These are phyloP conservation scores for Tetrapisispora namnaoensis DNA, from an alignment of 805 yeast genomes.

Conservation along the genomic window DNA sequence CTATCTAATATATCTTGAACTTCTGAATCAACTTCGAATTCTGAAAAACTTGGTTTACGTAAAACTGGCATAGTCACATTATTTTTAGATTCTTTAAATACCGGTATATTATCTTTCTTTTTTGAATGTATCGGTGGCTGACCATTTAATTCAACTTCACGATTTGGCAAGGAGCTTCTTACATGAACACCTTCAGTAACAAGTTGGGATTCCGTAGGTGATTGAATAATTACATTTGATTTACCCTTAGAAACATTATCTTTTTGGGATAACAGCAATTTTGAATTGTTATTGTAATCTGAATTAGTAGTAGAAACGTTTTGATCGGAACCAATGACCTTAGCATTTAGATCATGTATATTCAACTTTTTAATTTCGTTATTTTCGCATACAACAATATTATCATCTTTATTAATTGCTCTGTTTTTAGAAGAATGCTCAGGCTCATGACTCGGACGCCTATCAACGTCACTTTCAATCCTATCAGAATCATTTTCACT, in stretches of 20 bases:
- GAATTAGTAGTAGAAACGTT: neutral
- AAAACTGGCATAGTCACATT: neutral
- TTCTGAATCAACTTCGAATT: constrained; percentile 1
- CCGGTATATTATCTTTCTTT: constrained; percentile 11
- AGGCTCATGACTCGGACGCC: neutral
- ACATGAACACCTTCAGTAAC: neutral
- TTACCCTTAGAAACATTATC: no score
- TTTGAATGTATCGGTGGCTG: constrained; percentile 30
- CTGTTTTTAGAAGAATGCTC: neutral
- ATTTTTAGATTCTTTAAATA: neutral
- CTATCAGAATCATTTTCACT: constrained; percentile 10
- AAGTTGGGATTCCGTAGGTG: neutral
- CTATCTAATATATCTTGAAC: neutral
- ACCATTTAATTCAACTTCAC: constrained; percentile 35
- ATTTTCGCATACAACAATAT: constrained; percentile 6
- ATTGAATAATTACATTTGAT: neutral
- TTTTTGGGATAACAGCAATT: neutral
- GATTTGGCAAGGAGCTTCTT: constrained; percentile 14
- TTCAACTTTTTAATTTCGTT: constrained; percentile 9
- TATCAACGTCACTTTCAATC: constrained; percentile 11
- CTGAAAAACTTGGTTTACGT: constrained; percentile 1
- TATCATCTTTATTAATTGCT: constrained; percentile 5
- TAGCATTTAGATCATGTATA: constrained; percentile 16
- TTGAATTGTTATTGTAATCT: neutral
- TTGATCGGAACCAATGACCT: constrained; percentile 2